These are phyloP conservation scores for Penicillium taxi DNA, from an alignment of 495 filamentous ascomycete species.

Conservation along the genomic window DNA sequence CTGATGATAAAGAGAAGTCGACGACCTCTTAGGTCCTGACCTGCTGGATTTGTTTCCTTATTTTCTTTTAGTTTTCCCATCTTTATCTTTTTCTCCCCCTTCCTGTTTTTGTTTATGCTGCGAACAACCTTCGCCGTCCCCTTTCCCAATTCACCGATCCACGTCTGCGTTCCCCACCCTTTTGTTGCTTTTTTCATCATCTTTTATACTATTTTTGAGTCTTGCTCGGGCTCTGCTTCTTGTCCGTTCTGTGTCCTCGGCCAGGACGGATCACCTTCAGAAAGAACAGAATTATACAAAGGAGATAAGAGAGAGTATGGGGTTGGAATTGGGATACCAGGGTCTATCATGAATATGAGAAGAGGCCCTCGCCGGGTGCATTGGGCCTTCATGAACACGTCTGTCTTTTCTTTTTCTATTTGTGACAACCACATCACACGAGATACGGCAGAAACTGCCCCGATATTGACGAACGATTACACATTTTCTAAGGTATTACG, in stretches of 20 bases:
- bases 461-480: conserved; percentile 25
- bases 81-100: conserved; percentile 7
- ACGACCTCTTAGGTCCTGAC: conserved; percentile 21
- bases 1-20: conserved; percentile 32
- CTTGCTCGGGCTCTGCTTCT: conserved; percentile 4
- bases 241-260: conserved; percentile 4
- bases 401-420: conserved; percentile 24
- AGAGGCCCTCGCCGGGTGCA: conserved; percentile 14
- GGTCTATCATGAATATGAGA: conserved; percentile 4
- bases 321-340: conserved; percentile 4
- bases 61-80: conserved; percentile 11
- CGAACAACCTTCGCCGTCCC: conserved; percentile 7
- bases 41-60: conserved; percentile 8
- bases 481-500: conserved; percentile 16
- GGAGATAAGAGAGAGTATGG: conserved; percentile 3
- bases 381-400: conserved; percentile 19
- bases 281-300: conserved; percentile 4
- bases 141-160: background rate
- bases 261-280: conserved; percentile 2
- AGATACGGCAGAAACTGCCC: conserved; percentile 30
- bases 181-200: conserved; percentile 8
- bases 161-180: conserved; percentile 12
- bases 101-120: conserved; percentile 21
- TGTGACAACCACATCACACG: conserved; percentile 17
- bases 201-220: conserved; percentile 9